phyloP scores from a whole-genome alignment of 2,329 filamentous ascomycete species.

The Sarocladium strictum region DNA sequence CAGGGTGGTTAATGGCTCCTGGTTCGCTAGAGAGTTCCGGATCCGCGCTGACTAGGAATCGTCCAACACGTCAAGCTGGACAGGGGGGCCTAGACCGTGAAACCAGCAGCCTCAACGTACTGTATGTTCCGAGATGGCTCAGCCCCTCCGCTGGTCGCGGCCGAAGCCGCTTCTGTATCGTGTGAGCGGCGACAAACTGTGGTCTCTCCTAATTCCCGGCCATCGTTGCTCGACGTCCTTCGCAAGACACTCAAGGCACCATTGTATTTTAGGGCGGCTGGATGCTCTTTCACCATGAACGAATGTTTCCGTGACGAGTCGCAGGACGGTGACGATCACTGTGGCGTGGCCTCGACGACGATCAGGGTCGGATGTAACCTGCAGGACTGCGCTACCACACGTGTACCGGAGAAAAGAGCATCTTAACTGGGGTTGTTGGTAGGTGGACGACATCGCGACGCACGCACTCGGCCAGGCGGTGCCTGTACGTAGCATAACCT shows the following conservation, averaged over 20 bases:
- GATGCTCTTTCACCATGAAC: background rate
- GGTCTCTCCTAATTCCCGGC: no score
- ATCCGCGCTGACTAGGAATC: background rate
- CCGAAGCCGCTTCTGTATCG: background rate
- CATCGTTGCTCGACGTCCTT: no score
- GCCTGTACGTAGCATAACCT: no score
- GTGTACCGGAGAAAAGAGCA: conserved; percentile 5
- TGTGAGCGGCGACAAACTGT: background rate
- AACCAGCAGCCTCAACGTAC: background rate
- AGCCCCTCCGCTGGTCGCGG: background rate
- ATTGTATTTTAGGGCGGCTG: background rate
- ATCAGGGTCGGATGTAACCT: conserved; percentile 5
- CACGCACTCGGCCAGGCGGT: background rate
- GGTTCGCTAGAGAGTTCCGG: background rate
- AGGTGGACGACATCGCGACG: background rate
- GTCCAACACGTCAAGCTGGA: background rate
- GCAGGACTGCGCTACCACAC: background rate
- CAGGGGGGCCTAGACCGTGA: background rate
- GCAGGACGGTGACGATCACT: conserved; percentile 1
- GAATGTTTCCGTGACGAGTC: background rate
- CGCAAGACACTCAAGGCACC: background rate
- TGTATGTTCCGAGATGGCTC: background rate
- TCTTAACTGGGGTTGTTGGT: background rate
- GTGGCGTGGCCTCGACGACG: background rate
- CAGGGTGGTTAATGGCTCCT: background rate